Base-by-base conservation (phyloP, 441 rosid genomes). In the Dalechampia spathulata region DNA sequence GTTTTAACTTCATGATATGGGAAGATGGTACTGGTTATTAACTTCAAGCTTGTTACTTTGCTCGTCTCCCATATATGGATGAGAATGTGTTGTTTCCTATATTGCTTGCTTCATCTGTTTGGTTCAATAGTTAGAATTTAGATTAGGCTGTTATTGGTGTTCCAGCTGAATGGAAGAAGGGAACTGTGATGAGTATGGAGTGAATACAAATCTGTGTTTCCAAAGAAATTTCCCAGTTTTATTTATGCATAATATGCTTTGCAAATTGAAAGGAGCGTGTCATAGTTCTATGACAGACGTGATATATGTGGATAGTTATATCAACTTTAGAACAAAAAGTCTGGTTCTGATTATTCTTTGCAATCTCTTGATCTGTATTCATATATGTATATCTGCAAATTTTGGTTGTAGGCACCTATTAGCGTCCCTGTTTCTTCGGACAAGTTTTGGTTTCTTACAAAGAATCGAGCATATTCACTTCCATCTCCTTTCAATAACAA, bases 401-500 rank as follows among this genome's bases (percentile, higher is more conserved):
- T 57, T 57, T 64, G 40, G 58, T 53, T 67, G 67, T 82, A 92
- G 98, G 80, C 95, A 55, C 96, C 96, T 20, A 70, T 86, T 51
- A 67, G 53, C 64, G 82, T 83, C 53, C 83, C 96, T 58, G 95
- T 83, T 62, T 73, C 91, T 63, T 83, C 94, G 1, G 98, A 92
- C 71, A 88, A 88, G 69, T 92, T 92, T 72, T 86, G 75, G 90
- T 81, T 75, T 69, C 82, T 88, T 67, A 84, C 94, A 14, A 81
- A 88, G 69, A 61, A 83, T 55, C 85, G 67, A 71, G 85, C 95
- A n/a, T 55, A 81, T 63, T 72, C 94, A 53, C 95, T 92, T 68
- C 98, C 96, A 56, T 74, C 67, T 74, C 96, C 98, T 21, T 92
- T 88, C 71, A 79, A 85, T 72, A 92, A 92, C 77, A 74, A 65